Evolutionary conservation across 352 stramenopile genomes (phyloP), one percentile per base, ranked within the genome.

Genomic region (Globisporangium abappressorium): DNA sequence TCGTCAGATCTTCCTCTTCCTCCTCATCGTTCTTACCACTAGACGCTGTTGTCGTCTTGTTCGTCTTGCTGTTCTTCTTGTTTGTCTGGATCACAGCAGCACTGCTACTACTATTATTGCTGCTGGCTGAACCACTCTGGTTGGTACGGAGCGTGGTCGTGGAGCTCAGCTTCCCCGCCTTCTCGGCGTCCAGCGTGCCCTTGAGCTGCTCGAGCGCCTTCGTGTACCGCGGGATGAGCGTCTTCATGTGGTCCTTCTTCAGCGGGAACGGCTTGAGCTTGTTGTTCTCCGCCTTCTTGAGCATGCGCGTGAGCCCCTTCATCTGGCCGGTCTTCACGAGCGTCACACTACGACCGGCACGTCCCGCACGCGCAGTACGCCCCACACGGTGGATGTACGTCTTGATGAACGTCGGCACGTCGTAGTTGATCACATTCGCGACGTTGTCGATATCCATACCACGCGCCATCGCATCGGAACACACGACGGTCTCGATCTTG

Each of bases 401-500:
- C 74, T 97, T 97, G 65, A 95, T 77, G 69, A 97, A 93, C 3
- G 80, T 88, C 57, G 96, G 95, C 41, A 97, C 79, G 68, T 98
- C 91, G 71, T 98, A 99, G 79, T 99, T 98, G 62, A 99, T 75
- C 5, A 99, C 96, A 65, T 96, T 90, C 8, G 82, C 84, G 28
- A 98, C 88, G 66, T 92, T 87, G 11, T 94, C 82, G 57, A 98
- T 93, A 76, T 98, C 94, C 79, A 98, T 97, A 71, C 94, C 94
- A 57, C 94, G 90, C 24, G 93, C 91, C 85, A 98, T 97, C 3
- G 87, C 92, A 61, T 98, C 94, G 8, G 93, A 97, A 68, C 90
- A 96, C 59, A 98, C 92, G 51, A 98, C 79, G 0, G 90, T 83
- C 70, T 91, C 81, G 28, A 94, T 76, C 36, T 76, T 75, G 36